A percentile compares a stretch with the other conserved stretches of the same genome.
Conservation (phyloP, 441 rosid genomes). For the Croton setiger region DNA sequence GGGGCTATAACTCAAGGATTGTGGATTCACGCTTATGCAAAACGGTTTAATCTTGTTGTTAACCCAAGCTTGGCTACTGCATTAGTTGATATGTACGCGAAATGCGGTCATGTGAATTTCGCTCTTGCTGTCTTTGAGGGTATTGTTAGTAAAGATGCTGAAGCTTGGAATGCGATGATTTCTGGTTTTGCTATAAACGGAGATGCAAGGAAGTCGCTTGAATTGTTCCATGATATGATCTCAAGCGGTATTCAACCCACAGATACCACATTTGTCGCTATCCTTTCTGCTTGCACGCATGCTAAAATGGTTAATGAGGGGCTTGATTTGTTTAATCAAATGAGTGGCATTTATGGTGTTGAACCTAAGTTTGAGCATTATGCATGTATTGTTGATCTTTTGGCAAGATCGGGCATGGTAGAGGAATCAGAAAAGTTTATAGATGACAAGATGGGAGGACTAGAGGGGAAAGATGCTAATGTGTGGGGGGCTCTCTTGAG, state of each 20-base stretch:
- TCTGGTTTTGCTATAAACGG: constrained; percentile 35
- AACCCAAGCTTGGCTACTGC: constrained; percentile 34
- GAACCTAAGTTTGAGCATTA: constrained; percentile 31
- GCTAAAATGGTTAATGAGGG: constrained; percentile 30
- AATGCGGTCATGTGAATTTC: constrained; percentile 28
- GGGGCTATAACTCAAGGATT: constrained; percentile 35
- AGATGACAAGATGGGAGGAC: constrained; percentile 33
- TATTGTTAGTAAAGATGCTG: constrained; percentile 26
- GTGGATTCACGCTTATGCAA: constrained; percentile 36
- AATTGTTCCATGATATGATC: constrained; percentile 27
- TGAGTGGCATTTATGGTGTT: constrained; percentile 21
- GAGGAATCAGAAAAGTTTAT: constrained; percentile 33
- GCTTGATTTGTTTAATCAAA: constrained; percentile 27
- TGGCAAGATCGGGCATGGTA: constrained; percentile 34
- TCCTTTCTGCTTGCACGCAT: constrained; percentile 31
- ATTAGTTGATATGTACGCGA: constrained; percentile 39
- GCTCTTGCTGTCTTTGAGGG: constrained; percentile 30
- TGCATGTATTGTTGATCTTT: constrained; percentile 38
- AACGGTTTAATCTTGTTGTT: constrained; percentile 17
- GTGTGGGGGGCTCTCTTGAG: constrained; percentile 40
- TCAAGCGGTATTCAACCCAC: constrained; percentile 30
- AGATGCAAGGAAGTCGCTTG: constrained; percentile 27
- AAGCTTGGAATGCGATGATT: constrained; percentile 41
- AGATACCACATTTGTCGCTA: constrained; percentile 31
- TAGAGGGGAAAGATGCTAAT: constrained; percentile 28